Evolutionary conservation across 768 basidiomycete genomes (phyloP).

Genomic region (Candolleomyces efflorescens): DNA sequence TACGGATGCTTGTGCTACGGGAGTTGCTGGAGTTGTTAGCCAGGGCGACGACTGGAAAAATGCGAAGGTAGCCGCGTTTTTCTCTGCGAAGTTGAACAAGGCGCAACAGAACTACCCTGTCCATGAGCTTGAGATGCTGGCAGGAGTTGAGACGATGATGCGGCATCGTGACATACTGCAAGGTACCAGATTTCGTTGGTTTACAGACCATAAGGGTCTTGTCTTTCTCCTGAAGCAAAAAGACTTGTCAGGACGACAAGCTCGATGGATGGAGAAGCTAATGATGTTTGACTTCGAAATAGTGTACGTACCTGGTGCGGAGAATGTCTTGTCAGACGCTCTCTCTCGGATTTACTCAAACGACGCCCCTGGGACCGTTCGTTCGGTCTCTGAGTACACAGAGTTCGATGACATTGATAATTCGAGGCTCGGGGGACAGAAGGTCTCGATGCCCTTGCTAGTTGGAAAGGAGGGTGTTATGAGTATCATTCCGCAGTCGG

Average conservation of each 20-base stretch:
- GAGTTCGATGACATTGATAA: conserved; percentile 14
- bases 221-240: conserved; percentile 24
- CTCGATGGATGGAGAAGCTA: conserved; percentile 21
- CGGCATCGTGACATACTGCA: conserved; percentile 22
- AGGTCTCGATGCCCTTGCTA: background rate
- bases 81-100: conserved; percentile 27
- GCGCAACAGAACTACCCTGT: conserved; percentile 33
- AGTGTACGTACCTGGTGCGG: conserved; percentile 27
- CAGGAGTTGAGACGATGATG: conserved; percentile 30
- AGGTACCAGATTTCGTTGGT: conserved; percentile 22
- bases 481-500: background rate
- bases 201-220: conserved; percentile 29
- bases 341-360: conserved; percentile 29
- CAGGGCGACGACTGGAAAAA: conserved; percentile 24
- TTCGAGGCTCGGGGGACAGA: background rate
- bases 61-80: conserved; percentile 28
- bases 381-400: conserved; percentile 19
- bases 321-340: conserved; percentile 37
- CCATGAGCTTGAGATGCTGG: conserved; percentile 34
- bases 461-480: background rate
- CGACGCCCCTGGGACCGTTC: conserved; percentile 19
- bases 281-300: conserved; percentile 32
- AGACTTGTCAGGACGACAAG: conserved; percentile 28
- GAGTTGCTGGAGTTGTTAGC: conserved; percentile 21
- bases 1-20: conserved; percentile 25